Percentiles rank a stretch among this genome's conserved stretches.
phyloP scores from a whole-genome alignment of 306 rosid species.

The Cyamopsis tetragonoloba region DNA sequence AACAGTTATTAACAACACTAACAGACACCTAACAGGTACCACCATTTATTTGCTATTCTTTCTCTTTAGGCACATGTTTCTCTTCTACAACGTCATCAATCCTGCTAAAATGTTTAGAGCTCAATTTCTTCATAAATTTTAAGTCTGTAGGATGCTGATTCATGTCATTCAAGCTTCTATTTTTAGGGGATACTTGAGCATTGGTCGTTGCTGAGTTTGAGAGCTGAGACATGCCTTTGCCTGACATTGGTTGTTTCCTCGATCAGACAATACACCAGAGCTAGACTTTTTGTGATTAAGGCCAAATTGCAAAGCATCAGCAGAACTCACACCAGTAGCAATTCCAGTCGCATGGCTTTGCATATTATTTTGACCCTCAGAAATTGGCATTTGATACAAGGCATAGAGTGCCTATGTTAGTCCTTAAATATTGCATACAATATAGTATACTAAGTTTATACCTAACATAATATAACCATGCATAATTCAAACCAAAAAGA shows the following conservation, averaged over 20 bases:
- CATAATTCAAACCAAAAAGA: constrained; percentile 26
- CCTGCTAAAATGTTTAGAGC: constrained; percentile 33
- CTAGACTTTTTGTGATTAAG: constrained; percentile 27
- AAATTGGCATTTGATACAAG: constrained; percentile 46
- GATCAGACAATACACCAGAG: constrained; percentile 32
- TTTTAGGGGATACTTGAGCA: constrained; percentile 40
- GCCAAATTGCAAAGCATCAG: constrained; percentile 35
- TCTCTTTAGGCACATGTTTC: constrained; percentile 42
- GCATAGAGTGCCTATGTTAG: constrained; percentile 46
- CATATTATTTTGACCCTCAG: constrained; percentile 41
- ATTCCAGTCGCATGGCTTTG: constrained; percentile 40
- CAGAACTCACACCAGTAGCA: constrained; percentile 30
- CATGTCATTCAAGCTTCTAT: constrained; percentile 37
- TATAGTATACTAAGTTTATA: constrained; percentile 16
- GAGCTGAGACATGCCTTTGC: constrained; percentile 24
- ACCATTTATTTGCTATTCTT: constrained; percentile 36
- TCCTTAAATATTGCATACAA: background rate
- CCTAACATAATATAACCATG: background rate
- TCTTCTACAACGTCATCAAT: constrained; percentile 34
- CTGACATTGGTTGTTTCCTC: constrained; percentile 46
- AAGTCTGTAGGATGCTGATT: constrained; percentile 42
- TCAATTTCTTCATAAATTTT: constrained; percentile 37
- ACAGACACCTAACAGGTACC: too few species aligned
- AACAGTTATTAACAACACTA: too few species aligned
- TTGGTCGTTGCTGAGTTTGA: constrained; percentile 34